These are phyloP conservation scores for Tolypocladium tundrense DNA, from an alignment of 2,329 filamentous ascomycete genomes.

Conservation along the genomic window DNA sequence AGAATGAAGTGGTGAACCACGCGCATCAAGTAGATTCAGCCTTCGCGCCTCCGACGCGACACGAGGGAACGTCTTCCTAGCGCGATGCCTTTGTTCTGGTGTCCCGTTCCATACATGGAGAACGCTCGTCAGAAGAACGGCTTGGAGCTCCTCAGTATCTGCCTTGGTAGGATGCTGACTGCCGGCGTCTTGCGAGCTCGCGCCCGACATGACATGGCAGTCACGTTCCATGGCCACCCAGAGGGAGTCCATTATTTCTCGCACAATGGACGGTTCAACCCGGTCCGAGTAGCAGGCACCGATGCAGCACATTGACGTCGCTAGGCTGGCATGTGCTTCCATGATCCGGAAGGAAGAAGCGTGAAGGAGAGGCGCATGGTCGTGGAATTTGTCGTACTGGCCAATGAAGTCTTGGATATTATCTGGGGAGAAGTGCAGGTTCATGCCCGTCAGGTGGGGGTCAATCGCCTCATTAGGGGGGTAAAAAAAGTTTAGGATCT, in stretches of 20 bases:
- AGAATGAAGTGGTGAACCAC: slow-evolving; percentile 8
- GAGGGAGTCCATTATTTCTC: slow-evolving; percentile 57
- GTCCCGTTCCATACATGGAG: slow-evolving; percentile 63
- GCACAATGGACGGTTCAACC: slow-evolving; percentile 48
- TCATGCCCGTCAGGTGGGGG: slow-evolving; percentile 45
- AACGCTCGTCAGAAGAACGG: slow-evolving; percentile 50
- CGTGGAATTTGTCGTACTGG: slow-evolving; percentile 62
- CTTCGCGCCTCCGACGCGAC: slow-evolving; percentile 48
- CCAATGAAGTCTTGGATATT: slow-evolving; percentile 63
- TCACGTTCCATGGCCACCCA: slow-evolving; percentile 49
- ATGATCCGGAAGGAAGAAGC: slow-evolving; percentile 60
- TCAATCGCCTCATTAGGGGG: slow-evolving; percentile 34
- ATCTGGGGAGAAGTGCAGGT: slow-evolving; percentile 54
- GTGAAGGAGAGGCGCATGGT: slow-evolving; percentile 64
- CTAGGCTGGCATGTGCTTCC: slow-evolving; percentile 54
- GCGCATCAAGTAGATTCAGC: slow-evolving; percentile 44
- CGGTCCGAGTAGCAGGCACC: slow-evolving; percentile 65
- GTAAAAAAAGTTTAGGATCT: slow-evolving; percentile 47
- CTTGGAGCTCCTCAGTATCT: slow-evolving; percentile 58
- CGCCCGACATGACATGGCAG: slow-evolving; percentile 31
- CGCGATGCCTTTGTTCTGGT: slow-evolving; percentile 51
- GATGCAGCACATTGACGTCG: slow-evolving; percentile 61
- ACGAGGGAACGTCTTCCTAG: slow-evolving; percentile 46
- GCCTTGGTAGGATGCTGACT: slow-evolving; percentile 17
- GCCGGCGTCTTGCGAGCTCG: slow-evolving; percentile 9